phyloP scores from a whole-genome alignment of 495 filamentous ascomycete species.

The Aspergillus egyptiacus region DNA sequence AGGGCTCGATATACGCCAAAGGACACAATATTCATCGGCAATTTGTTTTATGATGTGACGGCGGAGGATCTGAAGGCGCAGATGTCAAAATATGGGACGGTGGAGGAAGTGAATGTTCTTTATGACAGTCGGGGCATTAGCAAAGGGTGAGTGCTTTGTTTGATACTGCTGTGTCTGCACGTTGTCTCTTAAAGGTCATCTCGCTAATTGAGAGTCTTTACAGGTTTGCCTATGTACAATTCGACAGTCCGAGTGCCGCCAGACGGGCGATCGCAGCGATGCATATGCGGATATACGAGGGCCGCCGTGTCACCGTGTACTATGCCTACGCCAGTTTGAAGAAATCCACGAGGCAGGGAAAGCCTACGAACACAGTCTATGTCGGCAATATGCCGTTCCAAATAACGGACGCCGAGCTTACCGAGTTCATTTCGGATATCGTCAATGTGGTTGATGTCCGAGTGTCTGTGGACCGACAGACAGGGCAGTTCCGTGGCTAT shows the following conservation, averaged over 20 bases:
- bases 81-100: constrained; percentile 59
- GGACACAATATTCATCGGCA: constrained; percentile 67
- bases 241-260: constrained; percentile 50
- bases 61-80: constrained; percentile 62
- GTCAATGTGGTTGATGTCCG: constrained; percentile 72
- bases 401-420: constrained; percentile 81
- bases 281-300: constrained; percentile 68
- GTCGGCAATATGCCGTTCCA: constrained; percentile 89
- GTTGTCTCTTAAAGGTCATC: no score
- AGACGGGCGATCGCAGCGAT: constrained; percentile 55
- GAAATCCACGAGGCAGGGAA: constrained; percentile 32
- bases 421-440: constrained; percentile 69
- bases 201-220: constrained; percentile 5
- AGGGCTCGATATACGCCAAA: constrained; percentile 17
- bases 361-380: constrained; percentile 56
- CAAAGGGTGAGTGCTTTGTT: constrained; percentile 65
- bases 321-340: constrained; percentile 38
- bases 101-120: constrained; percentile 51
- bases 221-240: constrained; percentile 79
- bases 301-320: constrained; percentile 65
- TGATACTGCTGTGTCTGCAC: constrained; percentile 17
- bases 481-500: constrained; percentile 83
- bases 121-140: constrained; percentile 70
- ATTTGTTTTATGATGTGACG: constrained; percentile 79
- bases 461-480: constrained; percentile 82